Evolutionary conservation across 371 early-diverging fungal genomes (phyloP).

Genomic region (Chytridiales sp.): DNA sequence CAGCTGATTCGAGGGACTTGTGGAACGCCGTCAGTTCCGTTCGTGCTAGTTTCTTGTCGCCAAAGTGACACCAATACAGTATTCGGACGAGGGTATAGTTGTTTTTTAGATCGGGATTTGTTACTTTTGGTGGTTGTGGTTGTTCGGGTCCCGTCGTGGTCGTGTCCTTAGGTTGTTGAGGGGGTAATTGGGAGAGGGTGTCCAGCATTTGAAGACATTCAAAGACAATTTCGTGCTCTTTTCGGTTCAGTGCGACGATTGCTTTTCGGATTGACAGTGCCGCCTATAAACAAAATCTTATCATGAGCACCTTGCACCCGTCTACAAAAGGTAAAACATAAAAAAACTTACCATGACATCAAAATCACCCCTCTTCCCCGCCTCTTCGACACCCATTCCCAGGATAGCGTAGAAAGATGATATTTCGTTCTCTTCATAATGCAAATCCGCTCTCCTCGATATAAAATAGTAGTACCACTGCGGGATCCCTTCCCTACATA

Average conservation of each 20-base stretch:
- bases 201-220: neutral
- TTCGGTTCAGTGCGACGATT: neutral
- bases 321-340: neutral
- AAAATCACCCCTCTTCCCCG: neutral
- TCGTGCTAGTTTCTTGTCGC: neutral
- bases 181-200: neutral
- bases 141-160: neutral
- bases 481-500: too few relatives aligned
- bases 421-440: slow-evolving; percentile 1
- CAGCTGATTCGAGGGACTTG: neutral
- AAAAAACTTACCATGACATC: neutral
- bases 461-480: slow-evolving; percentile 5
- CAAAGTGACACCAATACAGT: neutral
- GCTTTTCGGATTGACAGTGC: neutral
- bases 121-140: neutral
- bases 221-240: neutral
- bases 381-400: neutral
- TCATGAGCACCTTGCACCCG: neutral
- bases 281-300: neutral
- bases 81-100: neutral
- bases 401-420: slow-evolving; percentile 2
- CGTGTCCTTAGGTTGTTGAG: neutral
- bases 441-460: slow-evolving; percentile 3
- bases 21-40: neutral
- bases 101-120: neutral